Percentiles rank a stretch among this genome's conserved stretches.
phyloP scores from a whole-genome alignment of 208 protist genomes.

The Trypanosoma mega region DNA sequence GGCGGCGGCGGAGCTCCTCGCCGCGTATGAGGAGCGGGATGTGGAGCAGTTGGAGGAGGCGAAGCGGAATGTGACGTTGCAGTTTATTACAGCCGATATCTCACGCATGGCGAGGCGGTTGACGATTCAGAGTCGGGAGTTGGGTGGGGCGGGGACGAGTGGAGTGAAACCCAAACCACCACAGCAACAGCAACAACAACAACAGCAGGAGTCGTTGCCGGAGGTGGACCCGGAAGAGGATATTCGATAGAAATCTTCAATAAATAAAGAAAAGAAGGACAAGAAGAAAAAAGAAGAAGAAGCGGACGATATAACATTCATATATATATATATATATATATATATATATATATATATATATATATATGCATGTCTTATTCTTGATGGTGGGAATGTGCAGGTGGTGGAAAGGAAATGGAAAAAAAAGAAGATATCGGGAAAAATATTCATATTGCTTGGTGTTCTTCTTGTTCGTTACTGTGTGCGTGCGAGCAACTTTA shows the following conservation, averaged over 20 bases:
- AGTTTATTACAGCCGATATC: constrained; percentile 66
- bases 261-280: not conserved
- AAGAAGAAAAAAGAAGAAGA: constrained; percentile 1
- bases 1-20: constrained; percentile 40
- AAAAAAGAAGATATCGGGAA: too few relatives aligned
- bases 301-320: constrained; percentile 1
- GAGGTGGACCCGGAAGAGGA: constrained; percentile 29
- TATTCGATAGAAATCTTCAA: constrained; percentile 14
- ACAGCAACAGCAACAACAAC: not conserved
- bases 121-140: constrained; percentile 29
- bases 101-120: constrained; percentile 68
- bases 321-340: too few relatives aligned
- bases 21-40: constrained; percentile 63
- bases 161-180: too few relatives aligned
- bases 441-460: too few relatives aligned
- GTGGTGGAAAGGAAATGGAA: constrained; percentile 3
- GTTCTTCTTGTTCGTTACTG: too few relatives aligned
- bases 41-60: constrained; percentile 49
- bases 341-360: too few relatives aligned
- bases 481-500: too few relatives aligned
- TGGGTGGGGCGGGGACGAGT: not conserved
- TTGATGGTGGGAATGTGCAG: too few relatives aligned
- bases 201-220: constrained; percentile 9
- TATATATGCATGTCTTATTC: too few relatives aligned
- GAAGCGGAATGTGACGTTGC: constrained; percentile 51